Conservation (phyloP, 306 rosid genomes). For the Sphenostylis stenocarpa region DNA sequence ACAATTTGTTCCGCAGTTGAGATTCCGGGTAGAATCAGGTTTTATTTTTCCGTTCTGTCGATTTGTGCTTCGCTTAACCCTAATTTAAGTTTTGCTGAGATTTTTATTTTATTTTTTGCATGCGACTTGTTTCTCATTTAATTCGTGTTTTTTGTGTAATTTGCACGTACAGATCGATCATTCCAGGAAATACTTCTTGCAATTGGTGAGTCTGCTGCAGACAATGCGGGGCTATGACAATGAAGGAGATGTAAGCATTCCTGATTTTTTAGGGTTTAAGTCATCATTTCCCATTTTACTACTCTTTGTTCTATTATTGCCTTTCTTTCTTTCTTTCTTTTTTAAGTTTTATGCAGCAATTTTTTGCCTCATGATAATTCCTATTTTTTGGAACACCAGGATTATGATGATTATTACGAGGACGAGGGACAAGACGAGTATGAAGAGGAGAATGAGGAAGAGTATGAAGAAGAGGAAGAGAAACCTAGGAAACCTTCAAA, state of each 20-base stretch:
- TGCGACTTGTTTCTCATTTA: slow-evolving; percentile 8
- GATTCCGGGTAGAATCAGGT: not conserved
- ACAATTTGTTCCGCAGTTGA: not conserved
- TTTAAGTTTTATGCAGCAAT: not conserved
- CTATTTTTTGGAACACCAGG: slow-evolving; percentile 37
- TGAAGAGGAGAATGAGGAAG: slow-evolving; percentile 51
- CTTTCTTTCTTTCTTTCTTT: not conserved
- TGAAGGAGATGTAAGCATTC: slow-evolving; percentile 43
- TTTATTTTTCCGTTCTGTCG: not conserved
- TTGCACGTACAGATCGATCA: not conserved
- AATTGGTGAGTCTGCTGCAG: slow-evolving; percentile 10
- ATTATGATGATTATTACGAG: slow-evolving; percentile 44
- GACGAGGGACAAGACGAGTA: slow-evolving; percentile 49
- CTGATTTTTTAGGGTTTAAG: not conserved
- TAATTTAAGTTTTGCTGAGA: not conserved
- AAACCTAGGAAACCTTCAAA: slow-evolving; percentile 56
- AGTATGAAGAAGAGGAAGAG: slow-evolving; percentile 43
- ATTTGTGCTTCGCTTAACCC: not conserved
- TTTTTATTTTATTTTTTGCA: not conserved
- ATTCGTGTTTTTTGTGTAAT: not conserved
- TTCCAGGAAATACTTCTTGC: slow-evolving; percentile 2
- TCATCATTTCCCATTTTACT: not conserved
- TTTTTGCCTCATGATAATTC: not conserved
- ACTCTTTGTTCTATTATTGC: not conserved
- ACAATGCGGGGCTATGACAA: slow-evolving; percentile 61